phyloP scores from a whole-genome alignment of 805 yeast species.

The Ogataea corticis region DNA sequence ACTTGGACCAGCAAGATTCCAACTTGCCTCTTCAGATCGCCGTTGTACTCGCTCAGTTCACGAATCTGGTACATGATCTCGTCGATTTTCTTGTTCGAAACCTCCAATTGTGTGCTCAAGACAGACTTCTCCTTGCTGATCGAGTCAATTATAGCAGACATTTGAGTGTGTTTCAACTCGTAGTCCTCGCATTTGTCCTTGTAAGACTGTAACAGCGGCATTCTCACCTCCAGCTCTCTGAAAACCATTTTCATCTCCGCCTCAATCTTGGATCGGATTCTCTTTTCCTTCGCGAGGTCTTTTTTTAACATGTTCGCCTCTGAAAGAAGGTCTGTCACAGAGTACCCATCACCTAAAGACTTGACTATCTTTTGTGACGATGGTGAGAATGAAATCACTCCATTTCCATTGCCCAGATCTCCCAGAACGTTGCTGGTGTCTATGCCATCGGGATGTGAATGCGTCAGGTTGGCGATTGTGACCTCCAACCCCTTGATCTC shows the following conservation, averaged over 20 bases:
- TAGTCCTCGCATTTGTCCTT: constrained; percentile 56
- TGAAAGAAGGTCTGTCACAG: constrained; percentile 64
- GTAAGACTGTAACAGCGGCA: constrained; percentile 73
- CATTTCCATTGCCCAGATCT: constrained; percentile 17
- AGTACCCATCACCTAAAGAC: constrained; percentile 44
- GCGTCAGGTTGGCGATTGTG: constrained; percentile 44
- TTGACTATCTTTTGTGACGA: constrained; percentile 58
- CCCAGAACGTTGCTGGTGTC: constrained; percentile 24
- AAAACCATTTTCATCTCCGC: constrained; percentile 70
- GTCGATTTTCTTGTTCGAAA: constrained; percentile 31
- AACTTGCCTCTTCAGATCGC: constrained; percentile 82
- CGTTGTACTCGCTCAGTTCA: constrained; percentile 54
- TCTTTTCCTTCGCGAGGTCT: constrained; percentile 66
- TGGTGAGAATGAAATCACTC: constrained; percentile 43
- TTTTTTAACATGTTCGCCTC: constrained; percentile 65
- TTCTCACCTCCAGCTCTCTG: constrained; percentile 71
- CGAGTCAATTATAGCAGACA: constrained; percentile 56
- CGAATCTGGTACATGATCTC: constrained; percentile 50
- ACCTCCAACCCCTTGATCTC: constrained; percentile 45
- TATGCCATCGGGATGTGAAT: constrained; percentile 11
- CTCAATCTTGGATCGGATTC: constrained; percentile 70
- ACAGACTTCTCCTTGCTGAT: constrained; percentile 45
- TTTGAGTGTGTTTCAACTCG: constrained; percentile 55
- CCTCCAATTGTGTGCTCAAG: constrained; percentile 19
- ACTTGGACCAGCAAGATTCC: constrained; percentile 70